Evolutionary conservation across 2,329 filamentous ascomycete species (phyloP).

Genomic region (Ceratocystis colombiana): DNA sequence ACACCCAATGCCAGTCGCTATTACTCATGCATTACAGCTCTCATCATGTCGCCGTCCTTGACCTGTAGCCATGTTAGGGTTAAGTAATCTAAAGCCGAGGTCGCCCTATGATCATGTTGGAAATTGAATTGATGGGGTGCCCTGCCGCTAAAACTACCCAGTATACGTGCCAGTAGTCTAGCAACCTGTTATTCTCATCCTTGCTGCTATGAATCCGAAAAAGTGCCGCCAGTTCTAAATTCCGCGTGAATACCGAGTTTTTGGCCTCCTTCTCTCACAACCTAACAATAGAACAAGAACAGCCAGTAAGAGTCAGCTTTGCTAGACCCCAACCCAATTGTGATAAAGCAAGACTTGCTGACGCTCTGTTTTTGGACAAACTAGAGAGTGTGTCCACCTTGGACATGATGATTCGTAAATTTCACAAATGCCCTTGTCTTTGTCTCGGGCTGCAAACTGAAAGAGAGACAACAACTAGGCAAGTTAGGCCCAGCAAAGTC

Average conservation of each 20-base stretch:
- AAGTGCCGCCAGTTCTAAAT: not conserved
- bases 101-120: not conserved
- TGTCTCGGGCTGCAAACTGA: conserved; percentile 4
- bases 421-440: not conserved
- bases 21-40: too few species aligned
- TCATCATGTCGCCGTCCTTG: too few species aligned
- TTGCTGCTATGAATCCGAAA: not conserved
- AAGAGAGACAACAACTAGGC: not conserved
- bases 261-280: not conserved
- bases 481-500: too few species aligned
- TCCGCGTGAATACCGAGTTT: not conserved
- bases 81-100: not conserved
- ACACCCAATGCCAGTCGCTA: too few species aligned
- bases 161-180: too few species aligned
- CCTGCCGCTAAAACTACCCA: not conserved
- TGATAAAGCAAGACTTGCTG: too few species aligned
- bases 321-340: too few species aligned
- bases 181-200: not conserved
- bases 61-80: too few species aligned
- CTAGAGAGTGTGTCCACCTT: not conserved
- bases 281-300: not conserved
- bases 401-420: not conserved
- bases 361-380: not conserved
- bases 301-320: not conserved
- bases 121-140: not conserved